Percentiles rank a stretch among this genome's conserved stretches.
Evolutionary conservation across 352 stramenopile genomes (phyloP).

Genomic region (Phytophthora cactorum): DNA sequence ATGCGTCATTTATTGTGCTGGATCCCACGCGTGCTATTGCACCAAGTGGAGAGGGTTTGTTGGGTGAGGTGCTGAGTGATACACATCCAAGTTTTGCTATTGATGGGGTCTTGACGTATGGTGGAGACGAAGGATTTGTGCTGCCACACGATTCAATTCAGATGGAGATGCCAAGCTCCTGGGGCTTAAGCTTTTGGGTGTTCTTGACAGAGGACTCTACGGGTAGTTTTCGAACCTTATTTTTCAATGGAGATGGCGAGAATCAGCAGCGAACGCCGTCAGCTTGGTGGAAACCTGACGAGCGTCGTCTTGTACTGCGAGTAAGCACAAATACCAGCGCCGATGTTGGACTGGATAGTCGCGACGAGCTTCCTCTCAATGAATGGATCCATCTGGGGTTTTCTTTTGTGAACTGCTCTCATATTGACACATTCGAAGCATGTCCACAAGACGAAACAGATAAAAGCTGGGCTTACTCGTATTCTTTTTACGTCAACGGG

Average conservation of each 20-base stretch:
- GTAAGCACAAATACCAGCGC: slow-evolving; percentile 62
- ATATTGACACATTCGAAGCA: slow-evolving; percentile 1
- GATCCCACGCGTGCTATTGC: slow-evolving; percentile 5
- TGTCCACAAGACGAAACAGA: slow-evolving; percentile 11
- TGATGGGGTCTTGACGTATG: slow-evolving; percentile 57
- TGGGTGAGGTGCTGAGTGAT: slow-evolving; percentile 2
- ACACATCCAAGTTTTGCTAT: slow-evolving; percentile 43
- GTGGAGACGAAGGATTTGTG: slow-evolving; percentile 49
- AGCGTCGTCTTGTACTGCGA: slow-evolving; percentile 65
- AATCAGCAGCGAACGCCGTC: slow-evolving; percentile 78
- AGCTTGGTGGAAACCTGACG: slow-evolving; percentile 79
- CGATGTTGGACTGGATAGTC: slow-evolving; percentile 69
- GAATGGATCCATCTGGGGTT: slow-evolving; percentile 79
- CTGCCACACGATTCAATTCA: slow-evolving; percentile 50
- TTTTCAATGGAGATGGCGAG: slow-evolving; percentile 83
- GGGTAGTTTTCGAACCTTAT: slow-evolving; percentile 66
- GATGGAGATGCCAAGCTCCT: slow-evolving; percentile 46
- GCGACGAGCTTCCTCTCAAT: slow-evolving; percentile 45
- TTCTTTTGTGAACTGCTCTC: slow-evolving; percentile 68
- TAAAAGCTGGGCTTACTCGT: slow-evolving; percentile 49
- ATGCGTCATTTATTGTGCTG: slow-evolving; percentile 28
- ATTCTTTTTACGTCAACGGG: slow-evolving; percentile 69
- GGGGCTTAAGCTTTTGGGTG: slow-evolving; percentile 76
- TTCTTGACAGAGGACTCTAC: slow-evolving; percentile 64
- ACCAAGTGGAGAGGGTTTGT: neutral